Conservation (phyloP, 306 rosid species). For the Quercus aquifolioides region DNA sequence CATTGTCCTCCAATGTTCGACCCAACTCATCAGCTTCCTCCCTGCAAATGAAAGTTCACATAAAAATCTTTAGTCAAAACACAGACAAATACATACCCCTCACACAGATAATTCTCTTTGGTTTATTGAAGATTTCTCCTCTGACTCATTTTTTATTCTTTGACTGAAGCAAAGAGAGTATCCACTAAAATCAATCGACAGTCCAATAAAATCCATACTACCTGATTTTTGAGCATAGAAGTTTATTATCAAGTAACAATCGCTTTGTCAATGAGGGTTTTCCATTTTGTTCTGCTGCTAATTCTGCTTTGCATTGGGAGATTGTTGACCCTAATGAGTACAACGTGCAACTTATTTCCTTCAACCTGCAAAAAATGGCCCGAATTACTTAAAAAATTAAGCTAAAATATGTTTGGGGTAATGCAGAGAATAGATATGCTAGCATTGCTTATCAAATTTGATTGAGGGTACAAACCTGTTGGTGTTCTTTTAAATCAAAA, state of each 20-base stretch:
- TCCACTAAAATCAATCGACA: background rate
- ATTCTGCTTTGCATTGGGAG: slow-evolving; percentile 65
- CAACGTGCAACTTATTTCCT: slow-evolving; percentile 58
- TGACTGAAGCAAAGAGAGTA: background rate
- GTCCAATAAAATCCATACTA: background rate
- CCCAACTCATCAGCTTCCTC: slow-evolving; percentile 86
- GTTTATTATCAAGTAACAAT: slow-evolving; percentile 48
- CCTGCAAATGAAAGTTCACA: slow-evolving; percentile 33
- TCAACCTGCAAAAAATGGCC: slow-evolving; percentile 38
- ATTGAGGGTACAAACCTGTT: slow-evolving; percentile 46
- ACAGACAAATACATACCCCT: background rate
- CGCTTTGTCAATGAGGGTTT: slow-evolving; percentile 83
- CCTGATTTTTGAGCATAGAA: slow-evolving; percentile 86
- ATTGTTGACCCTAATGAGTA: slow-evolving; percentile 69
- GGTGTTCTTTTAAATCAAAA: slow-evolving; percentile 41
- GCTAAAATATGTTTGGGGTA: background rate
- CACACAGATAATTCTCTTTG: background rate
- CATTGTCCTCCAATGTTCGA: slow-evolving; percentile 67
- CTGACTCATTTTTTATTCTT: too few species aligned
- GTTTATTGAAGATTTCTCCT: too few species aligned
- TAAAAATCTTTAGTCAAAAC: background rate
- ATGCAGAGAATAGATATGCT: background rate
- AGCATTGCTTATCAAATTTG: background rate
- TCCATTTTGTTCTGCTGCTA: slow-evolving; percentile 32
- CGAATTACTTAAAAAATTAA: background rate